A percentile compares a stretch with the other conserved stretches of the same genome.
Evolutionary conservation across 1,284 basidiomycete genomes (phyloP).

Genomic region (Rhodotorula sp.): DNA sequence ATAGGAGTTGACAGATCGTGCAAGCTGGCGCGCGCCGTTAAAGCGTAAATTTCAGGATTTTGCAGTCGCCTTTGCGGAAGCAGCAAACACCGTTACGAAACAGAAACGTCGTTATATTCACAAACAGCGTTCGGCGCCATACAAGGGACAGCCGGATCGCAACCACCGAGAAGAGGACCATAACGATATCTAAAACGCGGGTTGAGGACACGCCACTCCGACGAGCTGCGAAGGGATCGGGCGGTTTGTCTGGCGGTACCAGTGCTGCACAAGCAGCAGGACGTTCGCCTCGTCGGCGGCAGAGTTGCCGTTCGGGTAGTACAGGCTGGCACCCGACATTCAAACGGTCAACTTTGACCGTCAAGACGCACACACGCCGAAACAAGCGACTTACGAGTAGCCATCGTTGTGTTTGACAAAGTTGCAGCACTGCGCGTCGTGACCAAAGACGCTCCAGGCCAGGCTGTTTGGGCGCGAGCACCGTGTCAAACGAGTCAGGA

Average conservation of each 20-base stretch:
- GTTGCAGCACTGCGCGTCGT: constrained; percentile 32
- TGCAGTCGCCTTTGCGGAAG: no score
- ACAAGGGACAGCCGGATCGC: no score
- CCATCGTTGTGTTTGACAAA: constrained; percentile 30
- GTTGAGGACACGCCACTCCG: constrained; percentile 34
- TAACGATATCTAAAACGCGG: constrained; percentile 15
- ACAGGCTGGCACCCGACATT: constrained; percentile 2
- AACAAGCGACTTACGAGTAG: not conserved
- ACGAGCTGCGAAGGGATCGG: constrained; percentile 13
- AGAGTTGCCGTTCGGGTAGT: constrained; percentile 37
- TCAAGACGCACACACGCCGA: not conserved
- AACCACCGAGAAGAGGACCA: not conserved
- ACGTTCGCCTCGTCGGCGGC: constrained; percentile 19
- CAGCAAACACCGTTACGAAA: no score
- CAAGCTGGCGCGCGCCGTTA: no score
- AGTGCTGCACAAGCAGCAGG: constrained; percentile 18
- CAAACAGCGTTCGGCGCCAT: no score
- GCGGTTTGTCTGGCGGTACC: constrained; percentile 14
- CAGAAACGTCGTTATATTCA: no score
- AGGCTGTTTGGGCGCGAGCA: not conserved
- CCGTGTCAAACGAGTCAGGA: no score
- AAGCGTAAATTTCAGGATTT: no score
- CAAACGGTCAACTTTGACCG: not conserved
- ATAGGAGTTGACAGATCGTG: no score
- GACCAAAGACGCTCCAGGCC: constrained; percentile 17